Percentiles rank a stretch among this genome's conserved stretches.
Conservation (phyloP, 805 yeast genomes). For the Hanseniaspora nectarophila region DNA sequence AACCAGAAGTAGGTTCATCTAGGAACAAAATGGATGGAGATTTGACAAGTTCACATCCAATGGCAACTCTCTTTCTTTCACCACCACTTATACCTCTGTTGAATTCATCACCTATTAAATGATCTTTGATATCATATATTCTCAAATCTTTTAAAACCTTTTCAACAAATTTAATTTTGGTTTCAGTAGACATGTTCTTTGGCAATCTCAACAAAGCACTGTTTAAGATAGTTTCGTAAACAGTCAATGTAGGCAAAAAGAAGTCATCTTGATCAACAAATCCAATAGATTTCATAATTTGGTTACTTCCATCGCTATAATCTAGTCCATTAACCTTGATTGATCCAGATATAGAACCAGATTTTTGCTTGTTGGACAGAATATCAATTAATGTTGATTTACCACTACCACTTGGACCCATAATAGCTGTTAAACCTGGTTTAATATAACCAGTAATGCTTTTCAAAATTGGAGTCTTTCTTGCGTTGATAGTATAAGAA, state of each 20-base stretch:
- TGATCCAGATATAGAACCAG: conserved; percentile 56
- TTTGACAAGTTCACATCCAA: conserved; percentile 86
- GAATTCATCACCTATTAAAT: conserved; percentile 77
- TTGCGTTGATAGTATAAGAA: conserved; percentile 42
- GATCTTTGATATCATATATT: conserved; percentile 69
- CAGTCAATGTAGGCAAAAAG: conserved; percentile 83
- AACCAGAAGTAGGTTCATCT: conserved; percentile 92
- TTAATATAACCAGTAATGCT: conserved; percentile 62
- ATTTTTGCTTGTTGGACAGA: conserved; percentile 74
- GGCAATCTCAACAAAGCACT: conserved; percentile 86
- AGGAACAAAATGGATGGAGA: conserved; percentile 71
- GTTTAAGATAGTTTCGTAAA: conserved; percentile 86
- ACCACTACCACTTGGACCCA: conserved; percentile 99
- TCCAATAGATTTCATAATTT: conserved; percentile 50
- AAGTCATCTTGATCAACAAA: conserved; percentile 95
- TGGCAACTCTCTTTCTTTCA: conserved; percentile 79
- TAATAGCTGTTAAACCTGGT: conserved; percentile 84
- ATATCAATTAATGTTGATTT: conserved; percentile 89
- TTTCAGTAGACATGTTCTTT: conserved; percentile 53
- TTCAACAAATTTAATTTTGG: conserved; percentile 66
- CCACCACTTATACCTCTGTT: conserved; percentile 80
- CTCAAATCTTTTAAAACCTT: conserved; percentile 80
- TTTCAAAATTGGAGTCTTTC: conserved; percentile 37
- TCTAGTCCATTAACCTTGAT: conserved; percentile 61
- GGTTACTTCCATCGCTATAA: conserved; percentile 14